Conservation (phyloP, 2,329 filamentous ascomycete species). For the Truncatella angustata region DNA sequence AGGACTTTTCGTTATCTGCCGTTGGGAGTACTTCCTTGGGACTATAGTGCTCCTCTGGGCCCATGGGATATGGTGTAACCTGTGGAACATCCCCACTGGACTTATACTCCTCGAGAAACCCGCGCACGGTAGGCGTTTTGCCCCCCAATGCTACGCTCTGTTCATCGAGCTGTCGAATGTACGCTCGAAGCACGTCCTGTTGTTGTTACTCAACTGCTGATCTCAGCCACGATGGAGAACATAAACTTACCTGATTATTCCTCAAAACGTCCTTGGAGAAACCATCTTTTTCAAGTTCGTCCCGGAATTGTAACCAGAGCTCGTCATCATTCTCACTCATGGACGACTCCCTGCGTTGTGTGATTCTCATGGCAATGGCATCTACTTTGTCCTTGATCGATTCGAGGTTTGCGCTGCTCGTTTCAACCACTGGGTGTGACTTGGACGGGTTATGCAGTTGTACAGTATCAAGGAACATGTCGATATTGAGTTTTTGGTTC, state of each 20-base stretch:
- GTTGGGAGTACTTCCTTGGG: slow-evolving; percentile 35
- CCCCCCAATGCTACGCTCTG: slow-evolving; percentile 41
- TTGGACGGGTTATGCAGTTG: slow-evolving; percentile 49
- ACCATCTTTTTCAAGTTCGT: slow-evolving; percentile 57
- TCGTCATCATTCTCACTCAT: slow-evolving; percentile 44
- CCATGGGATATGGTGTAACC: slow-evolving; percentile 25
- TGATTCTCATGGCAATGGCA: slow-evolving; percentile 51
- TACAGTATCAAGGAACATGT: slow-evolving; percentile 56
- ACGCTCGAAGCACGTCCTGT: slow-evolving; percentile 60
- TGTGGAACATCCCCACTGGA: slow-evolving; percentile 28
- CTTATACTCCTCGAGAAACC: slow-evolving; percentile 44
- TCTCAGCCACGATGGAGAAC: too few species aligned
- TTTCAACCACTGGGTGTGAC: slow-evolving; percentile 31
- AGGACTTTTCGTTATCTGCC: slow-evolving; percentile 40
- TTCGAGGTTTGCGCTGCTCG: slow-evolving; percentile 44
- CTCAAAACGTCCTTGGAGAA: slow-evolving; percentile 54
- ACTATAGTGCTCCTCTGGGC: slow-evolving; percentile 22
- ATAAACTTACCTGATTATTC: slow-evolving; percentile 53
- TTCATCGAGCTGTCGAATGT: slow-evolving; percentile 59
- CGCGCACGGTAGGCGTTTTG: slow-evolving; percentile 48
- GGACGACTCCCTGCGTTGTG: slow-evolving; percentile 38
- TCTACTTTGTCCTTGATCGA: slow-evolving; percentile 61
- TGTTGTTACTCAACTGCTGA: too few species aligned
- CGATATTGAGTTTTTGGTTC: slow-evolving; percentile 51
- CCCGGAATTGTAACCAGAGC: slow-evolving; percentile 57